Base-by-base conservation (phyloP, 495 filamentous ascomycete species). In the Hypoxylon crocopeplum region DNA sequence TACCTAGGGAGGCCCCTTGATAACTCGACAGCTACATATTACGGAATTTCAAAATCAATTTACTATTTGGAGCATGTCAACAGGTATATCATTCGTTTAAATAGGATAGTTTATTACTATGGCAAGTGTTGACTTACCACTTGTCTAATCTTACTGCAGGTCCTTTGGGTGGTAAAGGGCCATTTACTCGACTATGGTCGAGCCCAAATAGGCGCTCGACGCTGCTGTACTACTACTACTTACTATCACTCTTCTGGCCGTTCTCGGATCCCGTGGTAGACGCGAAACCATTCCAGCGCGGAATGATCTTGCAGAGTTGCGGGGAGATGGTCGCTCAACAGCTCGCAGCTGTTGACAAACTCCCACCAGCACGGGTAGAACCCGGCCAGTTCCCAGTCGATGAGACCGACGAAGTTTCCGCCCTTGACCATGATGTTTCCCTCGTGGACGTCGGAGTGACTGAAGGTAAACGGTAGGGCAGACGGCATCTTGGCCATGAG, bases 351-450 rank as follows among this genome's bases (percentile, higher is more conserved):
- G n/a, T 55, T 55, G 22, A 62, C 37, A 15, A 38, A 62, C 24
- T 62, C 58, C 50, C 58, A 62, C 58, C 58, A 62, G 11, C 7
- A 10, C 1, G 58, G 58, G 30, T 55, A 55, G 32, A 37, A 55
- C 1, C 58, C 58, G 5, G 29, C 39, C 3, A 56, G 33, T 46
- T 37, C 29, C 52, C 47, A 62, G 34, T 42, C 17, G 27, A 48
- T 24, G 10, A 56, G 52, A 16, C 52, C 47, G 7, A 22, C 40
- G 25, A 56, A 62, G 17, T 47, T 41, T 0, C 50, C 58, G 10
- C 56, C 34, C 15, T 56, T 36, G 7, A 62, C 38, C 51, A 56
- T 62, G 11, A 56, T 25, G 5, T 47, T 62, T 1, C n/a, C 34
- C 10, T 38, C 33, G 33, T 48, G 40, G 15, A 56, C n/a, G 13